phyloP scores from a whole-genome alignment of 441 rosid genomes.

The Aquilaria agallochum region DNA sequence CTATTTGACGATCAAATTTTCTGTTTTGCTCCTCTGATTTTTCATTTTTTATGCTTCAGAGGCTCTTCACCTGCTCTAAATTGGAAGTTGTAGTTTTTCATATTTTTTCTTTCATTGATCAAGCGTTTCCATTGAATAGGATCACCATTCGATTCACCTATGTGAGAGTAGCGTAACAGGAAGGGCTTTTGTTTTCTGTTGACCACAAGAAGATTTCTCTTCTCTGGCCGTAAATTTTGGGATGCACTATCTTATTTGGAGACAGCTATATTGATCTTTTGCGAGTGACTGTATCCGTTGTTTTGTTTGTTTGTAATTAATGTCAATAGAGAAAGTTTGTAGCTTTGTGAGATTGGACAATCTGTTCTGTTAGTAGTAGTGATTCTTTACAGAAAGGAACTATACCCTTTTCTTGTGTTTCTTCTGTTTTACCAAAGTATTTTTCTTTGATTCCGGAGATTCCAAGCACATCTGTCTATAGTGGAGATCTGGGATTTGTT shows the following conservation, averaged over 20 bases:
- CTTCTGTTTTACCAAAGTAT: neutral
- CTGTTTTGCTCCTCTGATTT: constrained; percentile 26
- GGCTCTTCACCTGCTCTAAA: too few relatives aligned
- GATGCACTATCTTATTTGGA: constrained; percentile 11
- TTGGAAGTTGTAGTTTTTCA: constrained; percentile 1
- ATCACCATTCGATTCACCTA: constrained; percentile 3
- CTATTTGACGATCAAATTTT: constrained; percentile 17
- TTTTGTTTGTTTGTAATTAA: constrained; percentile 24
- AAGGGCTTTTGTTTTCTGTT: neutral
- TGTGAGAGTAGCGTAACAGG: constrained; percentile 11
- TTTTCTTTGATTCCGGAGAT: constrained; percentile 19
- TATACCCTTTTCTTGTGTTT: neutral
- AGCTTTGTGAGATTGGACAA: constrained; percentile 28
- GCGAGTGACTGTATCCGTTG: constrained; percentile 16
- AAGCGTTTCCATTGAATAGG: constrained; percentile 1
- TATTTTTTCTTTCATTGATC: neutral
- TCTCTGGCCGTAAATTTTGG: constrained; percentile 6
- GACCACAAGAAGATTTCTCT: constrained; percentile 8
- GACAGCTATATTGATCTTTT: constrained; percentile 17
- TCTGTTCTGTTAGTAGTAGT: constrained; percentile 14
- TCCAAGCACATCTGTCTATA: constrained; percentile 36
- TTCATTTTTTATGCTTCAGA: neutral
- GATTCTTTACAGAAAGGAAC: constrained; percentile 26
- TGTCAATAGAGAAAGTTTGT: constrained; percentile 19
- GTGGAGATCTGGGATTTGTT: constrained; percentile 99